Base-by-base conservation (phyloP, 75 land plant genomes). In the Cunninghamia lanceolata region DNA sequence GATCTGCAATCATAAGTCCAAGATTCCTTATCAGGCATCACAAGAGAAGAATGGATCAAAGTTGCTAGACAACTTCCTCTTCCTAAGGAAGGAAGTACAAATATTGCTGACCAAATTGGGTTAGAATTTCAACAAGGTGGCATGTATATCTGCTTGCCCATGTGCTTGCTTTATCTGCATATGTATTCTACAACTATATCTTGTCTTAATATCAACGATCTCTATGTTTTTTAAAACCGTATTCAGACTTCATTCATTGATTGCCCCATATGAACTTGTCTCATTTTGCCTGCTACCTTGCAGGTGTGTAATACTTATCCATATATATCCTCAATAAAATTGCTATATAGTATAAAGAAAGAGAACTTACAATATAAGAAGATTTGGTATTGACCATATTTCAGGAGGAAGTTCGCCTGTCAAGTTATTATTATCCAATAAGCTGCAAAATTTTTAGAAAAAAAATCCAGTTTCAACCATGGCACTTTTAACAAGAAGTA, bases 371-470 rank as follows among this genome's bases (percentile, higher is more conserved):
- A 56, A 56, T 56, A 56, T 56, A 19, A 17, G 63, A 17, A 56
- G 63, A 21, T 38, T 87, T 52, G 92, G 90, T 79, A 91, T 53
- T 43, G 89, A 40, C 47, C 92, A 88, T 16, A 93, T 53, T 77
- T 95, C 95, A 28, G 90, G 86, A 82, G 99, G 99, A 87, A 96
- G 92, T 43, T 86, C 45, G n/a, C 99, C 96, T 40, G 91, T 86
- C 52, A 96, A 88, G 83, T 96, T 94, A 84, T 96, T 96, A 82
- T 96, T 96, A 88, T 96, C 99, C 85, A 96, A 66, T 36, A 96
- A 71, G 70, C 99, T 96, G 95, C 88, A 91, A 56, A 35, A 28
- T 38, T n/a, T n/a, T n/a, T 46, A 80, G 0, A 52, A 30, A 47
- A 73, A 79, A 10, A 42, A 42, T 86, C 34, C n/a, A 82, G 38